A percentile compares a stretch with the other conserved stretches of the same genome.
Evolutionary conservation across 2,329 filamentous ascomycete genomes (phyloP).

Genomic region (Penicillium fuscoglaucum): DNA sequence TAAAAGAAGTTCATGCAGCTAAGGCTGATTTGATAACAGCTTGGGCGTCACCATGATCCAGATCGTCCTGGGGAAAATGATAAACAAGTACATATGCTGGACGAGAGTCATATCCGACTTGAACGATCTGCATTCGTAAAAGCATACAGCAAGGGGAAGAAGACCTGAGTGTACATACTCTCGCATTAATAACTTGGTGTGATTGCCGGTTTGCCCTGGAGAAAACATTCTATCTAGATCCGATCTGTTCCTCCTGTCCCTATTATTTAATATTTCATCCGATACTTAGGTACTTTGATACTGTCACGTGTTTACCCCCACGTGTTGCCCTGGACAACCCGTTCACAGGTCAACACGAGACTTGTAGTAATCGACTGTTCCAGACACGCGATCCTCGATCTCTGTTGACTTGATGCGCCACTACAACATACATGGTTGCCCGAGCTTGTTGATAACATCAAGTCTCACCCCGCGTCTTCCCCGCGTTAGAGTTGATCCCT

Average conservation of each 20-base stretch:
- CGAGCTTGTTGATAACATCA: not conserved
- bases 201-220: not conserved
- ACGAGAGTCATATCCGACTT: not conserved
- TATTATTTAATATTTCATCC: not conserved
- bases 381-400: not conserved
- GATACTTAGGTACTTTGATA: not conserved
- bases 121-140: not conserved
- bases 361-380: not conserved
- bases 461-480: not conserved
- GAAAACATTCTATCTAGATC: not conserved
- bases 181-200: not conserved
- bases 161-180: not conserved
- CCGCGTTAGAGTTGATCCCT: conserved; percentile 4
- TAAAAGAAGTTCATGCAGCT: not conserved
- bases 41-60: not conserved
- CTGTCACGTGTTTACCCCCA: not conserved
- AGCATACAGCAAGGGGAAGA: not conserved
- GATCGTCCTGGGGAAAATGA: not conserved
- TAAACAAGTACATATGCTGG: not conserved
- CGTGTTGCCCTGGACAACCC: not conserved
- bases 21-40: not conserved
- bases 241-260: not conserved
- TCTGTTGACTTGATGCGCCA: not conserved
- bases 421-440: not conserved
- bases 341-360: not conserved